Percentiles rank a stretch among this genome's conserved stretches.
Evolutionary conservation across 495 filamentous ascomycete species (phyloP).

Genomic region (Chlorociboria aeruginascens): DNA sequence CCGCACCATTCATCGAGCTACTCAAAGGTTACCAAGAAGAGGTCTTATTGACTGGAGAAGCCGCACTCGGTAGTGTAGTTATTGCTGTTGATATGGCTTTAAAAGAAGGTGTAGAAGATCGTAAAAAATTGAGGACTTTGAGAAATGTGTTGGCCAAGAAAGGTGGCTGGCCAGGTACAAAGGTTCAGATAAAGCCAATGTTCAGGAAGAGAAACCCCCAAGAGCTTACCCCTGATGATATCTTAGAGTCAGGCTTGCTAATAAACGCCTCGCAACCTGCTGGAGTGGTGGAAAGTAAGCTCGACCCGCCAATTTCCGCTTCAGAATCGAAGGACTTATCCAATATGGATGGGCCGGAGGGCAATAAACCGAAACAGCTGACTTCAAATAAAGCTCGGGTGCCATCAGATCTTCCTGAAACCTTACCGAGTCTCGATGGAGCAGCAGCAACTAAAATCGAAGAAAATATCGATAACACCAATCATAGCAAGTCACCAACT

Average conservation of each 20-base stretch:
- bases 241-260: too few relatives aligned
- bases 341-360: too few relatives aligned
- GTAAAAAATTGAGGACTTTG: constrained; percentile 69
- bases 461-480: neutral
- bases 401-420: too few relatives aligned
- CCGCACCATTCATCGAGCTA: constrained; percentile 86
- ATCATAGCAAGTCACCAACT: constrained; percentile 28
- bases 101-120: constrained; percentile 68
- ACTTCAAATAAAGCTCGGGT: too few relatives aligned
- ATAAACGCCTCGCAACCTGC: too few relatives aligned
- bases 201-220: constrained; percentile 71
- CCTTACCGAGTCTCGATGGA: neutral
- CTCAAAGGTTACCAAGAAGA: constrained; percentile 93
- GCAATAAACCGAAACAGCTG: too few relatives aligned
- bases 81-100: constrained; percentile 72
- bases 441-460: neutral
- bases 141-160: constrained; percentile 83
- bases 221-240: constrained; percentile 13
- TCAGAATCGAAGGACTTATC: too few relatives aligned
- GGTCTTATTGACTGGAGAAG: constrained; percentile 83
- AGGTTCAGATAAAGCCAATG: constrained; percentile 98
- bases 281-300: too few relatives aligned
- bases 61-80: constrained; percentile 79
- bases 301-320: too few relatives aligned
- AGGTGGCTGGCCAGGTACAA: constrained; percentile 86